Percentiles rank a stretch among this genome's conserved stretches.
These are phyloP conservation scores for Phytophthora pinifolia DNA, from an alignment of 352 stramenopile genomes.

Conservation along the genomic window DNA sequence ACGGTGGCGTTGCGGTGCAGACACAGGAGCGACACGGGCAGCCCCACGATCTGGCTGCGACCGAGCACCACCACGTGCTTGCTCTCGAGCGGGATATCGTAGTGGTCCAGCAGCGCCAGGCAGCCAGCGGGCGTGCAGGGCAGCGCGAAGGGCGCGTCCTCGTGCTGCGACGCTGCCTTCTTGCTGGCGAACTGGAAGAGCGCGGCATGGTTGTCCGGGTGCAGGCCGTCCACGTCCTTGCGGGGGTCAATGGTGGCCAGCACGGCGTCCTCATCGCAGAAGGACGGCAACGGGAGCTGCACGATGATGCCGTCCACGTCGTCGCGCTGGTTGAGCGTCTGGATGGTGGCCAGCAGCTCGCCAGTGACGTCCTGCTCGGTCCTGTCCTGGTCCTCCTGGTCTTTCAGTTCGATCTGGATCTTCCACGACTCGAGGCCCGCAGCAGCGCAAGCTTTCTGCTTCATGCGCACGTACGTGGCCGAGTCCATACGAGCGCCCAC, in stretches of 20 bases:
- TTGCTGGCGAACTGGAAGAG: conserved; percentile 80
- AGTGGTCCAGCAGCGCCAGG: conserved; percentile 94
- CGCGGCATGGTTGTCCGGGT: conserved; percentile 96
- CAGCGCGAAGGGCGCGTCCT: conserved; percentile 81
- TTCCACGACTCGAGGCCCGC: conserved; percentile 93
- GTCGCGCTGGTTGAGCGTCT: conserved; percentile 59
- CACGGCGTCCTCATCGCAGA: conserved; percentile 95
- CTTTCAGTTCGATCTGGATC: conserved; percentile 43
- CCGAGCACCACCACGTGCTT: conserved; percentile 98
- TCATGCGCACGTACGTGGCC: conserved; percentile 98
- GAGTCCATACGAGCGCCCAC: conserved; percentile 96
- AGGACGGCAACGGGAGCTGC: conserved; percentile 89
- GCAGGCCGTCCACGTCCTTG: conserved; percentile 99
- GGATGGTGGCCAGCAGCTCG: conserved; percentile 56
- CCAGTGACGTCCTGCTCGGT: conserved; percentile 13
- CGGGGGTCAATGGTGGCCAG: conserved; percentile 87
- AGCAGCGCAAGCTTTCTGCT: conserved; percentile 96
- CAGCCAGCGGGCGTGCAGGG: conserved; percentile 97
- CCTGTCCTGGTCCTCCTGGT: conserved; percentile 15
- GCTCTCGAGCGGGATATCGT: conserved; percentile 89
- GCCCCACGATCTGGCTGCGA: conserved; percentile 96
- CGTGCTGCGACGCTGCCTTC: conserved; percentile 30
- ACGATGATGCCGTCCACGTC: conserved; percentile 88
- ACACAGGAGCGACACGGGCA: conserved; percentile 95
- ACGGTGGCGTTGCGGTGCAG: conserved; percentile 96